Evolutionary conservation across 2,329 filamentous ascomycete species (phyloP).

Genomic region (Neurospora sp.): DNA sequence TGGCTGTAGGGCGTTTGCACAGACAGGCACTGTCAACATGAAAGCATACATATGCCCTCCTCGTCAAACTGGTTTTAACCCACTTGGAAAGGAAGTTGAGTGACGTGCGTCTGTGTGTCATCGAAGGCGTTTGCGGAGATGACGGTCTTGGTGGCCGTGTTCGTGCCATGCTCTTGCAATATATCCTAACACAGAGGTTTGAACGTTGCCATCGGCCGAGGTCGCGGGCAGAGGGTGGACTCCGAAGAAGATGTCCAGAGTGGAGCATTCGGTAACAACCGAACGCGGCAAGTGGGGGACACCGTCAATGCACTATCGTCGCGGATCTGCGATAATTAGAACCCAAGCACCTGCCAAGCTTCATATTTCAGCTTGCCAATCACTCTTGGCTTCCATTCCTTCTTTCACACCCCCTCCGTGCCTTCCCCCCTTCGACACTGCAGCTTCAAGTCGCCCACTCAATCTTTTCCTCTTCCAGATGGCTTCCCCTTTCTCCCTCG

Average conservation of each 20-base stretch:
- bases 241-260: background rate
- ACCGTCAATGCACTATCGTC: background rate
- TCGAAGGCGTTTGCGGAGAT: background rate
- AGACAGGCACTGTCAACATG: background rate
- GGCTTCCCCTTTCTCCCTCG: background rate
- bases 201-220: background rate
- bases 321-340: background rate
- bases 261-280: background rate
- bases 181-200: background rate
- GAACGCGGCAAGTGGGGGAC: background rate
- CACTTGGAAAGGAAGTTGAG: background rate
- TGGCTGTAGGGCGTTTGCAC: background rate
- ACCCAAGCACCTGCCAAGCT: background rate
- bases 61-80: background rate
- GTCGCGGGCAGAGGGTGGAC: background rate
- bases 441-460: background rate
- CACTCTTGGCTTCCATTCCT: background rate
- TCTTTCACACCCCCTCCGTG: background rate
- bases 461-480: background rate
- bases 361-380: background rate
- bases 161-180: background rate
- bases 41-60: background rate
- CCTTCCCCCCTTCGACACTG: background rate
- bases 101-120: background rate
- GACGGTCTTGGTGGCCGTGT: background rate